phyloP scores from a whole-genome alignment of 352 stramenopile genomes.

The Phytophthora uliginosa region DNA sequence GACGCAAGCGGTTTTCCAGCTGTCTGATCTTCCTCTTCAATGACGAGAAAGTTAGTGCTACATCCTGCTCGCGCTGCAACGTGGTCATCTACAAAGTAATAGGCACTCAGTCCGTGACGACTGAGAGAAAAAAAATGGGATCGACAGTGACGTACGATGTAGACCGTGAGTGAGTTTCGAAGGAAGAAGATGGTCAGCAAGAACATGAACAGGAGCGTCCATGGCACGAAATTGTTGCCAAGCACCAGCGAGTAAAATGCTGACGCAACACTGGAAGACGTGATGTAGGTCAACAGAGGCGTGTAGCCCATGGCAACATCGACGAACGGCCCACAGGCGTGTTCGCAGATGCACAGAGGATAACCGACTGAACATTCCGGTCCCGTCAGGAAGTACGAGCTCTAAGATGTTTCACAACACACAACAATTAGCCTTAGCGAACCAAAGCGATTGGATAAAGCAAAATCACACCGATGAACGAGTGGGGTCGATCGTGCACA shows the following conservation, averaged over 20 bases:
- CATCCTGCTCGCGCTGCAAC: slow-evolving; percentile 56
- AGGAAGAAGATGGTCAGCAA: slow-evolving; percentile 57
- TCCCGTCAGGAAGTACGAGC: slow-evolving; percentile 51
- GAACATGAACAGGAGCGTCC: slow-evolving; percentile 44
- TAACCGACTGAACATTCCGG: slow-evolving; percentile 58
- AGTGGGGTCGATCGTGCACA: slow-evolving; percentile 44
- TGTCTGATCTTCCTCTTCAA: slow-evolving; percentile 73
- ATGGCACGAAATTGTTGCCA: slow-evolving; percentile 51
- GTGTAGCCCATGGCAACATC: slow-evolving; percentile 51
- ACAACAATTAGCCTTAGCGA: not conserved
- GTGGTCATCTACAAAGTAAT: slow-evolving; percentile 43
- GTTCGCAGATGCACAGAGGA: slow-evolving; percentile 66
- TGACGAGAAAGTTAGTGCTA: slow-evolving; percentile 58
- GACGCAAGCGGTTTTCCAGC: slow-evolving; percentile 62
- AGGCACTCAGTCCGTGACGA: not conserved
- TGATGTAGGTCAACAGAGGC: slow-evolving; percentile 42
- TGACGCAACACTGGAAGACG: slow-evolving; percentile 40
- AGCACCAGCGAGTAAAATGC: slow-evolving; percentile 45
- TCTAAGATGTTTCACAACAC: slow-evolving; percentile 23
- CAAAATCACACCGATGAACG: slow-evolving; percentile 45
- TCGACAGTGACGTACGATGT: slow-evolving; percentile 34
- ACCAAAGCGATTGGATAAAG: not conserved
- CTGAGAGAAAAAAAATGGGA: not conserved
- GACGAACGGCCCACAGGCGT: slow-evolving; percentile 73
- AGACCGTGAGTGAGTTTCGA: slow-evolving; percentile 66